Evolutionary conservation across 2,329 filamentous ascomycete genomes (phyloP).

Genomic region (Didymella sp.): DNA sequence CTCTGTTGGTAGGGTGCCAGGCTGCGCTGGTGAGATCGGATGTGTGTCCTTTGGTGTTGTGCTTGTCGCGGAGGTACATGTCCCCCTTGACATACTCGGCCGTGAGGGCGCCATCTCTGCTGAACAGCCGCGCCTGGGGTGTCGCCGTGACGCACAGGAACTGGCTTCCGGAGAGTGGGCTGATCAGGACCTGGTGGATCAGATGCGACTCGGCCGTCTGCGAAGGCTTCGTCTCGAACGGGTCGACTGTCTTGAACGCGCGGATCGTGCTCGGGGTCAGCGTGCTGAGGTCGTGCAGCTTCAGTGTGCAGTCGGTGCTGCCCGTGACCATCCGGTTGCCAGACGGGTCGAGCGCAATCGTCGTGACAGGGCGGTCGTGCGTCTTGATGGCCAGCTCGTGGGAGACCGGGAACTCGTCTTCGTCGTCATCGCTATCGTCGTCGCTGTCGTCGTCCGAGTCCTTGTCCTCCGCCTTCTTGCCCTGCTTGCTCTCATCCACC

Average conservation of each 20-base stretch:
- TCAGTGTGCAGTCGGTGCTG: constrained; percentile 88
- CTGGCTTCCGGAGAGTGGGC: constrained; percentile 77
- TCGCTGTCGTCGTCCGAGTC: constrained; percentile 58
- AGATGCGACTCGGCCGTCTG: constrained; percentile 82
- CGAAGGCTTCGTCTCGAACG: constrained; percentile 75
- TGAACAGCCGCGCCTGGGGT: constrained; percentile 87
- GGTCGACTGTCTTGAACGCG: constrained; percentile 91
- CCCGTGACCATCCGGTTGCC: constrained; percentile 88
- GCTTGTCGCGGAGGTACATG: constrained; percentile 97
- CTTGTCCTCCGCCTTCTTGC: constrained; percentile 39
- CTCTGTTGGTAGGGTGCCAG: constrained; percentile 88
- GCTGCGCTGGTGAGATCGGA: constrained; percentile 87
- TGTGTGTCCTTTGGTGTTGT: constrained; percentile 96
- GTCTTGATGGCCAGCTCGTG: constrained; percentile 94
- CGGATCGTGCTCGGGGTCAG: constrained; percentile 95
- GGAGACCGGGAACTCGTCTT: constrained; percentile 90
- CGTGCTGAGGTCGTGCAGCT: constrained; percentile 92
- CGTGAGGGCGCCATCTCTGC: constrained; percentile 83
- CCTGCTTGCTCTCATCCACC: constrained; percentile 45
- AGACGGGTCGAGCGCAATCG: constrained; percentile 81
- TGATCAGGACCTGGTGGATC: constrained; percentile 86
- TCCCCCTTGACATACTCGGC: constrained; percentile 96
- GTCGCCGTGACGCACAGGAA: constrained; percentile 89
- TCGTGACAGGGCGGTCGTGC: constrained; percentile 86
- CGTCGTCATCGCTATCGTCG: constrained; percentile 69